phyloP scores from a whole-genome alignment of 768 basidiomycete species.

The Solioccasus polychromus region DNA sequence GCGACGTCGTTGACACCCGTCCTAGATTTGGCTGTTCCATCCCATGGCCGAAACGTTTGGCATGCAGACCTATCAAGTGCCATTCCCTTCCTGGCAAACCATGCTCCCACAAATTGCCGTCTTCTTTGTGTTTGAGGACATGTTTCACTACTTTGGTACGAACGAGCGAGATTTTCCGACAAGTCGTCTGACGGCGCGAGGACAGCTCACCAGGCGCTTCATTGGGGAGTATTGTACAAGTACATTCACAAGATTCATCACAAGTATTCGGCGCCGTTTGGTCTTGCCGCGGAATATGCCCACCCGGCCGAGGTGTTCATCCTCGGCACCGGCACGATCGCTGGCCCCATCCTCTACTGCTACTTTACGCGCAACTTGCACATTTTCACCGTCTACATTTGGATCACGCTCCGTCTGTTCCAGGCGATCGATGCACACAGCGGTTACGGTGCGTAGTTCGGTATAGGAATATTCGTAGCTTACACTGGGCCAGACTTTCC shows the following conservation, averaged over 20 bases:
- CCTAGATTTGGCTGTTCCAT: conserved; percentile 92
- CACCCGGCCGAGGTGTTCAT: conserved; percentile 97
- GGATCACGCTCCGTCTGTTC: conserved; percentile 92
- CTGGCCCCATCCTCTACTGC: conserved; percentile 85
- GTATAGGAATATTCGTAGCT: neutral
- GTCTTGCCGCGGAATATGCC: conserved; percentile 96
- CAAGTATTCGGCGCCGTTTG: conserved; percentile 95
- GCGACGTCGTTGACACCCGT: too few species aligned
- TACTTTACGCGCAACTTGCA: conserved; percentile 71
- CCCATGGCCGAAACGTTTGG: conserved; percentile 84
- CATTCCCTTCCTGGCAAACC: conserved; percentile 71
- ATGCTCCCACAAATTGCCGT: conserved; percentile 77
- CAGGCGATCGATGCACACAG: conserved; percentile 98
- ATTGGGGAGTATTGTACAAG: conserved; percentile 81
- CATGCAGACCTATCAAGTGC: conserved; percentile 91
- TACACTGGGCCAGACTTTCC: conserved; percentile 71
- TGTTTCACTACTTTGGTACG: conserved; percentile 86
- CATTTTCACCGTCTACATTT: conserved; percentile 89
- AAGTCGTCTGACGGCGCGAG: neutral
- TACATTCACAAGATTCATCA: conserved; percentile 97
- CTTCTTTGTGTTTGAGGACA: conserved; percentile 96
- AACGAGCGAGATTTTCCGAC: neutral
- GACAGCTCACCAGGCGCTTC: conserved; percentile 84
- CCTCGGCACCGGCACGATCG: conserved; percentile 87
- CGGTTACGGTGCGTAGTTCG: conserved; percentile 70